Base-by-base conservation (phyloP, 805 yeast genomes). In the Alloascoidea hylecoeti region DNA sequence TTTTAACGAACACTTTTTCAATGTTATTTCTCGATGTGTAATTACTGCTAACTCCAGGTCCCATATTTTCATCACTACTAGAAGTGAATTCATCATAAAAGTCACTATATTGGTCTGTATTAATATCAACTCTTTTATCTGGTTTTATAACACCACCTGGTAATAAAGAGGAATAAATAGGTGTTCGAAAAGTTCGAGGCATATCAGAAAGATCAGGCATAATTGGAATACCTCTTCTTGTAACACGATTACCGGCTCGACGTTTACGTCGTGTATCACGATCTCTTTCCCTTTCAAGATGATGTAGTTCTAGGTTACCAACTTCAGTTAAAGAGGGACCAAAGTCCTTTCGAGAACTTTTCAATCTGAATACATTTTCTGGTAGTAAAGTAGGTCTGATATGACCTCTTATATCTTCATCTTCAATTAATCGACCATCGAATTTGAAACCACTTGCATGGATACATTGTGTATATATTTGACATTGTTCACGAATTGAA, bases 191-290 rank as follows among this genome's bases (percentile, higher is more conserved):
- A 0, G 95, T 85, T 52, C 85, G 78, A 14, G 94, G 88, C 23
- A 78, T 62, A 48, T 85, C 96, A 6, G 77, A 64, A 18, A 88
- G 63, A 49, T 88, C 96, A 0, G 96, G 95, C 4, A 72, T 52
- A 1, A 64, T 63, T 14, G 70, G 66, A 2, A 79, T 82, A 41
- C 83, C 78, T 28, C 78, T 55, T 38, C 92, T 67, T 37, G 67
- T 67, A 18, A 65, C 67, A 13, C 72, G 65, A 38, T 83, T 64
- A 4, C 84, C 85, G 42, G 75, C 83, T 55, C 96, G 69, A 51
- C 96, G 72, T 55, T 89, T 84, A 44, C 96, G 72, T 55, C 97
- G 70, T 4, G 86, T 68, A 44, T 92, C 97, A 46, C 97, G 69
- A 54, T 92, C 97, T 48, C 88, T 70, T 48, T 89, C 96, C 50